Base-by-base conservation (phyloP, 2,329 filamentous ascomycete genomes). In the Mollisiaceae sp. region DNA sequence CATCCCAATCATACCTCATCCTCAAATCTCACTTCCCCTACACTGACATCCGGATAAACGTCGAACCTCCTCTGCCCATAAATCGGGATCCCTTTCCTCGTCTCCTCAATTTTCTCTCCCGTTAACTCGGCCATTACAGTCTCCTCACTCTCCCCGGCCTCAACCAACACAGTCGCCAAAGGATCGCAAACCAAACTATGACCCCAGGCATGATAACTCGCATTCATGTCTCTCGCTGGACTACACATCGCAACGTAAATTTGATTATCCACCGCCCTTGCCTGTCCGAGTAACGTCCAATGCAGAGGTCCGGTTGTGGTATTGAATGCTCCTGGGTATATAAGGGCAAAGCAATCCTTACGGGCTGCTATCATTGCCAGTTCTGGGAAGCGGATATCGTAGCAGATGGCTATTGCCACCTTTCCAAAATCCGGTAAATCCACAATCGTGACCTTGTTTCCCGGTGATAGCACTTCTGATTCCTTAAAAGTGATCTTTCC, bases 281-380 rank as follows among this genome's bases (percentile, higher is more conserved):
- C 93, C 70, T 92, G 86, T 0, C 89, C 94, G 73, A 91, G 86
- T 70, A 99, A 81, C 65, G 89, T 85, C 95, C 95, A 99, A 79
- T 99, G 95, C 77, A 98, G 79, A 6, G 91, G 90, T 0, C 95
- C 95, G 0, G 95, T 99, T 0, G 93, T 97, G 66, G 91, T 83
- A 79, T 98, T 99, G 84, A 99, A 99, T 0, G 95, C 95, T n/a
- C 93, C 95, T 0, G 95, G 95, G 78, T 97, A 98, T 20, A 98
- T 77, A 62, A 98, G 86, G 55, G 92, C 84, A 78, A 99, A 99
- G 65, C 89, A 91, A n/a, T 91, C 93, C 71, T 89, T 88, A 38
- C 95, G 85, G 22, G 94, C 92, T 0, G 94, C 94, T 64, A 98
- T 90, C 76, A 88, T 95, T 2, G 93, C 95, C 12, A 97, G 83